These are phyloP conservation scores for Galeopsis tetrahit DNA, from an alignment of 257 asterid genomes.

Conservation along the genomic window DNA sequence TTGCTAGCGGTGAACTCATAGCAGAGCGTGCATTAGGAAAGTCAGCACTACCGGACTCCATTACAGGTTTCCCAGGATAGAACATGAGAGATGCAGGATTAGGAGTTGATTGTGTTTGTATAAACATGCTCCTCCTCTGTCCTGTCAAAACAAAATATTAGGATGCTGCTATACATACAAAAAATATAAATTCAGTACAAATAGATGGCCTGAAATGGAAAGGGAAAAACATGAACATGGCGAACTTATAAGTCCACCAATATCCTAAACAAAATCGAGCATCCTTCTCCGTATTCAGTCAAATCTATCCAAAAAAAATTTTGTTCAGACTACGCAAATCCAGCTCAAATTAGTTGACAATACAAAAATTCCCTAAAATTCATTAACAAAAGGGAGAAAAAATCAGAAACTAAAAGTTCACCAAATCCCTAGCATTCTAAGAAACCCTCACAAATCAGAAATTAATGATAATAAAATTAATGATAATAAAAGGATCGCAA, in stretches of 20 bases:
- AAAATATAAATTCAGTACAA: background rate
- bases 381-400: background rate
- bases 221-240: background rate
- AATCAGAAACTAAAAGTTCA: background rate
- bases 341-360: conserved; percentile 15
- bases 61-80: conserved; percentile 76
- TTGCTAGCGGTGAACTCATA: conserved; percentile 76
- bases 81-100: conserved; percentile 82
- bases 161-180: background rate
- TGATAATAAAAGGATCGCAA: background rate
- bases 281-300: too few species aligned
- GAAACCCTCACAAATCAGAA: conserved; percentile 9
- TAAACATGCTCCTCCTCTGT: conserved; percentile 81
- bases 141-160: conserved; percentile 48
- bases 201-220: background rate
- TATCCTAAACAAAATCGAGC: background rate
- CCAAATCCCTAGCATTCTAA: conserved; percentile 1
- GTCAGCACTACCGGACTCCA: conserved; percentile 74
- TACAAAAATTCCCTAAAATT: background rate
- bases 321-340: background rate
- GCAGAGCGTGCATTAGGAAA: conserved; percentile 83
- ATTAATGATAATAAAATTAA: background rate
- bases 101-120: conserved; percentile 80
- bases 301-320: background rate
- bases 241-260: background rate